Evolutionary conservation across 148 eudicot species (phyloP).

Genomic region (Pouteria glomerata): DNA sequence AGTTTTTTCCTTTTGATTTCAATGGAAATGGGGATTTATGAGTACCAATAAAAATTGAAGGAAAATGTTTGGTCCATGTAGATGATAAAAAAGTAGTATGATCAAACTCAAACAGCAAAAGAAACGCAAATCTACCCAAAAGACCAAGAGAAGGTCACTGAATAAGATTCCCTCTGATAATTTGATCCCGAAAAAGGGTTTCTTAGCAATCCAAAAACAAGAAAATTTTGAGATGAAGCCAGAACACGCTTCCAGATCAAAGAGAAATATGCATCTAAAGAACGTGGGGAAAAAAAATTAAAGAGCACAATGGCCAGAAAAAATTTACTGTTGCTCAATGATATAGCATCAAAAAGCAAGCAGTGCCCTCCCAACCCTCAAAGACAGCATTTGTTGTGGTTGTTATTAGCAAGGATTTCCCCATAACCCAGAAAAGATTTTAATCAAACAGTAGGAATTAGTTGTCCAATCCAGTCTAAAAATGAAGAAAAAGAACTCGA

Average conservation of each 20-base stretch:
- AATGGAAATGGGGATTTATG: background rate
- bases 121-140: background rate
- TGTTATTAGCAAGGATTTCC: background rate
- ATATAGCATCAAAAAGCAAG: background rate
- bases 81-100: background rate
- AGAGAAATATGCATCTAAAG: background rate
- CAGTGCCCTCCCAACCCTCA: background rate
- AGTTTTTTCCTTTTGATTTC: background rate
- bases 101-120: background rate
- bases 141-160: background rate
- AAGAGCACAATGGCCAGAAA: background rate
- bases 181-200: background rate
- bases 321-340: background rate
- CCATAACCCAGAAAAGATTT: background rate
- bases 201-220: background rate
- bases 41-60: background rate
- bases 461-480: background rate
- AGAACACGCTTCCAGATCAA: background rate
- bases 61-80: too few relatives aligned
- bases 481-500: background rate
- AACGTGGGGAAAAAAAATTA: background rate
- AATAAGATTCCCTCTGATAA: background rate
- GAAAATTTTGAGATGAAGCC: background rate
- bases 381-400: background rate
- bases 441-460: constrained; percentile 2